A percentile compares a stretch with the other conserved stretches of the same genome.
Conservation (phyloP, 2,329 filamentous ascomycete genomes). For the Penicillium sp. region DNA sequence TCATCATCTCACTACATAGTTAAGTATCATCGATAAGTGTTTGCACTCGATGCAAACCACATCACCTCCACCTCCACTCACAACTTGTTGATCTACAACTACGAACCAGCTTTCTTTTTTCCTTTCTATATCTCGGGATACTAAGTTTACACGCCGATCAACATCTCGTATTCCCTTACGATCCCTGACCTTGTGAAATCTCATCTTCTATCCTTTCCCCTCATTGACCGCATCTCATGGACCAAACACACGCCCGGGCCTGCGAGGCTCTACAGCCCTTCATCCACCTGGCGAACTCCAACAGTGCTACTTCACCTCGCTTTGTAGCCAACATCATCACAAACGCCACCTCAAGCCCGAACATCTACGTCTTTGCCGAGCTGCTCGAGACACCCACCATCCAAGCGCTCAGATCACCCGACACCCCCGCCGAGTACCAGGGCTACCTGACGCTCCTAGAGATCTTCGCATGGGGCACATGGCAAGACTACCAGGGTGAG, state of each 20-base stretch:
- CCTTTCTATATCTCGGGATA: not conserved
- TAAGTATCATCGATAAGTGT: slow-evolving; percentile 14
- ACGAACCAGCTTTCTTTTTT: not conserved
- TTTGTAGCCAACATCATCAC: slow-evolving; percentile 80
- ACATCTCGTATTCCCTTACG: not conserved
- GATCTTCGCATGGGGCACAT: slow-evolving; percentile 91
- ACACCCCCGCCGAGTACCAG: slow-evolving; percentile 57
- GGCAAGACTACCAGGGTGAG: slow-evolving; percentile 65
- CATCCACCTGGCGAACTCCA: slow-evolving; percentile 79
- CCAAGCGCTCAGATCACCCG: slow-evolving; percentile 58
- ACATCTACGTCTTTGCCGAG: slow-evolving; percentile 90
- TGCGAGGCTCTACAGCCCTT: slow-evolving; percentile 71
- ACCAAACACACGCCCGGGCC: slow-evolving; percentile 47
- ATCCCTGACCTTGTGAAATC: not conserved
- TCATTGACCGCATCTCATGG: slow-evolving; percentile 31
- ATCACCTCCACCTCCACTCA: not conserved
- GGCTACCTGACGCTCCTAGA: slow-evolving; percentile 66
- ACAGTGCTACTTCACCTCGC: slow-evolving; percentile 63
- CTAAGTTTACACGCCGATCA: not conserved
- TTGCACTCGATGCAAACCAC: slow-evolving; percentile 22
- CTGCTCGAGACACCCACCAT: slow-evolving; percentile 78
- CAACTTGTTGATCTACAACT: not conserved
- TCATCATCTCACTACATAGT: not conserved
- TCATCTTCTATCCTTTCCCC: not conserved
- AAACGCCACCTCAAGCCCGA: slow-evolving; percentile 81